A percentile compares a stretch with the other conserved stretches of the same genome.
phyloP scores from a whole-genome alignment of 257 asterid species.

The Solanum stenotomum region DNA sequence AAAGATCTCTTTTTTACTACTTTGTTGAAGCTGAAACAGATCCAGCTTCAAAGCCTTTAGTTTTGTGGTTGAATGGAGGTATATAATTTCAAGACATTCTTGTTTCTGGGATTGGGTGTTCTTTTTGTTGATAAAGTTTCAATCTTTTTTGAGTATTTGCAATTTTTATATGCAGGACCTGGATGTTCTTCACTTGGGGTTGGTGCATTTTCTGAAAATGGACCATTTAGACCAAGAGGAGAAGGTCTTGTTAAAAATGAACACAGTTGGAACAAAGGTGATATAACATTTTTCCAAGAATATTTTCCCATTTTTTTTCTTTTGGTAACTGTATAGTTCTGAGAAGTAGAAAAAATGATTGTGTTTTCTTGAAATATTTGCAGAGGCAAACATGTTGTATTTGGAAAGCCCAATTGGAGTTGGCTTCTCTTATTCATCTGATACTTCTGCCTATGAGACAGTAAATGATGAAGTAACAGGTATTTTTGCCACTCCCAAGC shows the following conservation, averaged over 20 bases:
- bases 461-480: constrained; percentile 60
- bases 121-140: background rate
- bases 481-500: background rate
- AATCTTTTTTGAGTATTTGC: background rate
- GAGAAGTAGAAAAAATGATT: background rate
- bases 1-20: constrained; percentile 51
- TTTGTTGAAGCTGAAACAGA: constrained; percentile 55
- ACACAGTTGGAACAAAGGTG: constrained; percentile 70
- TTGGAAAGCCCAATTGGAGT: constrained; percentile 70
- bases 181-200: constrained; percentile 74
- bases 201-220: constrained; percentile 78
- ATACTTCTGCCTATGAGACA: constrained; percentile 29
- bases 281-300: background rate
- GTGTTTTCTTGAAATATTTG: constrained; percentile 7
- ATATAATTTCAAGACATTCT: background rate
- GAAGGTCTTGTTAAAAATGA: constrained; percentile 36
- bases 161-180: constrained; percentile 38
- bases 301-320: background rate
- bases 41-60: constrained; percentile 48
- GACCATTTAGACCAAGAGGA: constrained; percentile 61
- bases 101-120: background rate
- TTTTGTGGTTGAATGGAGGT: constrained; percentile 75
- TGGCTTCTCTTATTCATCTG: constrained; percentile 54
- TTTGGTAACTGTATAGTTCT: background rate
- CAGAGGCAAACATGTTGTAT: constrained; percentile 68